Base-by-base conservation (phyloP, 2,329 filamentous ascomycete species). In the Aspergillus sp. region DNA sequence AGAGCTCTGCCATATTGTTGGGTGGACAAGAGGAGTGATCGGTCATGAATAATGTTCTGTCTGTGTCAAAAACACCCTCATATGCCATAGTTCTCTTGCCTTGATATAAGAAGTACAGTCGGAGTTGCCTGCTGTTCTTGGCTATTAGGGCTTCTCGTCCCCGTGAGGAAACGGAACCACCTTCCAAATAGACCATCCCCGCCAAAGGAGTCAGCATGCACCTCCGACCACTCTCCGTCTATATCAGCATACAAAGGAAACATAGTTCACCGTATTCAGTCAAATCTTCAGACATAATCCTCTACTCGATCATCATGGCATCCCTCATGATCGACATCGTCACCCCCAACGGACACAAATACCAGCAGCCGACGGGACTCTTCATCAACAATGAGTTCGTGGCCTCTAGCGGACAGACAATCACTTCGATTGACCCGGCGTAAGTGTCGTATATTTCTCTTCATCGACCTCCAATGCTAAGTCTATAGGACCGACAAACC, bases 381-480 rank as follows among this genome's bases (percentile, higher is more conserved):
- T 91, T 91, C 71, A 89, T 91, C 76, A 87, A 89, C 75, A 90
- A 91, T 59, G 86, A 90, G 68, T 91, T 88, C 66, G 83, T 89
- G 45, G 78, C 83, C 63, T 82, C 78, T 60, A 78, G 79, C 20
- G 83, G 80, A 20, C 77, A 84, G 62, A 87, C 78, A 49, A 80
- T 90, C 16, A 32, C 31, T 4, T 47, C 45, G 16, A 11, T 47
- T 5, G 45, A 47, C 20, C 45, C 45, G 7, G 45, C 45, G 45
- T 47, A 20, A n/a, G 45, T 25, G n/a, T 13, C 25, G 4, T 2
- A 6, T 3, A 5, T 11, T 38, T 4, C 13, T 16, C 13, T 13
- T 17, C 19, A 32, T 5, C 5, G 21, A 23, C 2, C 4, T 34
- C 47, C 76, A 78, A 10, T 81, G 14, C 19, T n/a, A 10, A 45